phyloP scores from a whole-genome alignment of 1,139 yeast genomes.

The Candida freyschussii region DNA sequence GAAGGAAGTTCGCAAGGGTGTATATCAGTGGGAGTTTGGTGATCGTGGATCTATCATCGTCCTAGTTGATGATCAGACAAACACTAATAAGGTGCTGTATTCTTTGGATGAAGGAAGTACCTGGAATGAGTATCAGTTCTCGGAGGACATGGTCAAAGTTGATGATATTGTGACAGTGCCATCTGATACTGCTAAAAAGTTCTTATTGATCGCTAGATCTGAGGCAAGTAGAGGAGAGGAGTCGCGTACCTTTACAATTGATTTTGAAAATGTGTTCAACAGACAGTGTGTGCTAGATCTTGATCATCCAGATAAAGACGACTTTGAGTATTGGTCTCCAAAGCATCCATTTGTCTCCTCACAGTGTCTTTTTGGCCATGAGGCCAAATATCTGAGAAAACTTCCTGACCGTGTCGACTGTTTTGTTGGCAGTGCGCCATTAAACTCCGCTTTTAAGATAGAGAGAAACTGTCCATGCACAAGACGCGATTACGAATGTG shows the following conservation, averaged over 20 bases:
- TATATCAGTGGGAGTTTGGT: constrained; percentile 91
- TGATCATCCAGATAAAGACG: constrained; percentile 55
- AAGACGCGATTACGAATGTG: constrained; percentile 91
- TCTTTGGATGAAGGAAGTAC: constrained; percentile 77
- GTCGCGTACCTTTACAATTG: constrained; percentile 50
- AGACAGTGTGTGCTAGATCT: constrained; percentile 71
- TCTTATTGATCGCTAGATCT: constrained; percentile 46
- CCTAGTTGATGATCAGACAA: constrained; percentile 52
- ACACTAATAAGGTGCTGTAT: constrained; percentile 55
- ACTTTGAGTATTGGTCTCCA: constrained; percentile 83
- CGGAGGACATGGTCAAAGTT: constrained; percentile 51
- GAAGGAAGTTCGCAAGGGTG: constrained; percentile 72
- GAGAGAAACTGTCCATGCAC: constrained; percentile 76
- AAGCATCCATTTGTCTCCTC: constrained; percentile 57
- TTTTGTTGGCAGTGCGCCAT: constrained; percentile 70
- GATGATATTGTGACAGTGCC: constrained; percentile 87
- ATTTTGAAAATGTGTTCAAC: constrained; percentile 59
- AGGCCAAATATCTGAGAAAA: constrained; percentile 71
- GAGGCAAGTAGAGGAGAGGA: constrained; percentile 35
- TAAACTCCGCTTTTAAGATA: constrained; percentile 55
- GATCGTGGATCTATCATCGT: constrained; percentile 89
- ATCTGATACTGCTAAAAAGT: constrained; percentile 77
- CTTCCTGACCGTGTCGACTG: constrained; percentile 58
- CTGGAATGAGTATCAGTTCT: constrained; percentile 67
- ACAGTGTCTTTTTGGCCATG: constrained; percentile 86